Evolutionary conservation across 202 grass and related monocot species (phyloP).

Genomic region (Zizania palustris): DNA sequence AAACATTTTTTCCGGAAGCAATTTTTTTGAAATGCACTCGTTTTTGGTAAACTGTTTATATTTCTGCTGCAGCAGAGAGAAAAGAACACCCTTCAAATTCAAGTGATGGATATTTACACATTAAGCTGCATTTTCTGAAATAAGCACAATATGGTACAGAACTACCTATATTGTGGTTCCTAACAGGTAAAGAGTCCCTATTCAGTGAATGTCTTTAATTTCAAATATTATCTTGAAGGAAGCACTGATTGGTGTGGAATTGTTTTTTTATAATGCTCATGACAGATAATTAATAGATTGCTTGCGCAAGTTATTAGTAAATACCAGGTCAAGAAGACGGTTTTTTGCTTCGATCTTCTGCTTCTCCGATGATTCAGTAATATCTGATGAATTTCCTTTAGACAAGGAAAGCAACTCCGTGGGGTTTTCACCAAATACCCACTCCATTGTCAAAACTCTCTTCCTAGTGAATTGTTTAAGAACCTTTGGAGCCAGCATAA

Average conservation of each 20-base stretch:
- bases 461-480: constrained; percentile 72
- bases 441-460: constrained; percentile 94
- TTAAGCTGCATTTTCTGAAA: constrained; percentile 31
- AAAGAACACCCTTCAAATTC: not conserved
- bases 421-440: constrained; percentile 82
- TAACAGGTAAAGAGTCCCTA: constrained; percentile 6
- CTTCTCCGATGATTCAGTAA: constrained; percentile 49
- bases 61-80: not conserved
- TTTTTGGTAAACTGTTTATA: constrained; percentile 21
- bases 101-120: constrained; percentile 9
- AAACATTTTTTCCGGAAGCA: not conserved
- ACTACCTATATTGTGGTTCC: not conserved
- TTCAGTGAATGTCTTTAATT: constrained; percentile 5
- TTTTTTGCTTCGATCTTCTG: constrained; percentile 67
- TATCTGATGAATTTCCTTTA: constrained; percentile 49
- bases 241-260: not conserved
- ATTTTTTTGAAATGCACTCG: constrained; percentile 32
- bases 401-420: constrained; percentile 74
- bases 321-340: constrained; percentile 90
- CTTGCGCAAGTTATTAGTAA: constrained; percentile 24
- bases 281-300: not conserved
- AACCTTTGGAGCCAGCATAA: constrained; percentile 83
- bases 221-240: not conserved
- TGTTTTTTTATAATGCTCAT: not conserved
- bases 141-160: constrained; percentile 10